Evolutionary conservation across 2,329 filamentous ascomycete species (phyloP), one percentile per base, ranked within the genome.

Genomic region (Domatiomyces globalis): DNA sequence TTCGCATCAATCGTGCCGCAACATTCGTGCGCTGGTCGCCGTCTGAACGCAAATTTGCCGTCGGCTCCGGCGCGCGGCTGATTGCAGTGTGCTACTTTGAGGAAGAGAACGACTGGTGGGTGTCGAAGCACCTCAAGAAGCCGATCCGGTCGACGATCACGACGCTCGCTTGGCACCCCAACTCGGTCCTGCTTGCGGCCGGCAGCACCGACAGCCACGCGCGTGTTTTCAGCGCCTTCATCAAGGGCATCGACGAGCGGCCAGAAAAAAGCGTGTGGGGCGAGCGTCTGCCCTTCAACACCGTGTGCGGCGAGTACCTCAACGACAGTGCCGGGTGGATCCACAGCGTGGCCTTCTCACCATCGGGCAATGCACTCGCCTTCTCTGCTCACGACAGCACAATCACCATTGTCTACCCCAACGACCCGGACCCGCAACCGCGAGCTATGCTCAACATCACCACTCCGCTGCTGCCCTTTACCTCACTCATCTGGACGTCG

Each of bases 61-160:
- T 96, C 22, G 92, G 92, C 54, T 95, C 89, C 25, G 92, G 92
- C 56, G 92, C 95, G 61, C 83, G 92, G 57, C 85, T 95, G 58
- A 95, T 98, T 63, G 88, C 92, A 43, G 79, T 96, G 61, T 98
- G 92, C 76, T 96, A 96, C 74, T 98, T 98, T 62, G 92, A 98
- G 66, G 87, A 95, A 67, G 92, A 98, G 70, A 95, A 98, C 70
- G 89, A 98, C 74, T 98, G 92, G 92, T 98, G 92, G 92, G 90
- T 98, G 43, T 95, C 89, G 39, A 98, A 98, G 77, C 92, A 98
- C 71, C 73, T 98, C 65, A 96, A 96, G 80, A 98, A 96, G 78
- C 92, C 92, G 18, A 94, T 98, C 63, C 85, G 90, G 60, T 95
- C 88, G 67, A 98, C 92, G 52, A 90, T 98, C 63, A 96, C 92